Evolutionary conservation across 2,329 filamentous ascomycete genomes (phyloP), one percentile per base, ranked within the genome.

Genomic region (Phoma sp.): DNA sequence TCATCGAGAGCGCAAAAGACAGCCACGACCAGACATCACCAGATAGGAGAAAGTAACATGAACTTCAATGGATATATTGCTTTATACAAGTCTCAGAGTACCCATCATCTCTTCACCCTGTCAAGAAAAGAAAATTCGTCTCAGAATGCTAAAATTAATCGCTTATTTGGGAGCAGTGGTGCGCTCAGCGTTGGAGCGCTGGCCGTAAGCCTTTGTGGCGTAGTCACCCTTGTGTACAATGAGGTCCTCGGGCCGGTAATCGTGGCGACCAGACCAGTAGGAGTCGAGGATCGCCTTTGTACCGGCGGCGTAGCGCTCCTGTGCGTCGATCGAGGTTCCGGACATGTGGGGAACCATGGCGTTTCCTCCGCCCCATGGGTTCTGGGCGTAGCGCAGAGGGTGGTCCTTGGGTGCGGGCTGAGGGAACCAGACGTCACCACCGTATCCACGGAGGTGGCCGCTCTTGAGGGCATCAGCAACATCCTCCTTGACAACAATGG

Each of bases 311-410:
- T 96, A 96, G 47, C 73, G 73, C 71, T 71, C 88, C 84, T 99
- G 95, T 55, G 95, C 95, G 75, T 99, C 95, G 74, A 99, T 89
- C n/a, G 93, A 96, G 55, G 93, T 98, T 75, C 95, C 95, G 10
- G 92, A 96, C 91, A 98, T 96, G 87, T 98, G 95, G 52, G 95
- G 91, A 57, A 97, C 93, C 90, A 95, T 99, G 80, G 93, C 95
- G 81, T 98, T 98, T 75, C 95, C 95, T 73, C 93, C 95, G 67
- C 93, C 93, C 83, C 91, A 96, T 75, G 90, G 90, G 85, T 93
- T 95, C 85, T 93, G 89, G 76, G 91, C 93, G 76, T 88, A 90
- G 76, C 95, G 92, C 72, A 99, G 90, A 56, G 87, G 86, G 84
- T 99, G 95, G 74, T 97, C 93, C 79, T 87, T 85, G 73, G 93